These are phyloP conservation scores for Diaporthe sp. DNA, from an alignment of 2,329 filamentous ascomycete species.

Conservation along the genomic window DNA sequence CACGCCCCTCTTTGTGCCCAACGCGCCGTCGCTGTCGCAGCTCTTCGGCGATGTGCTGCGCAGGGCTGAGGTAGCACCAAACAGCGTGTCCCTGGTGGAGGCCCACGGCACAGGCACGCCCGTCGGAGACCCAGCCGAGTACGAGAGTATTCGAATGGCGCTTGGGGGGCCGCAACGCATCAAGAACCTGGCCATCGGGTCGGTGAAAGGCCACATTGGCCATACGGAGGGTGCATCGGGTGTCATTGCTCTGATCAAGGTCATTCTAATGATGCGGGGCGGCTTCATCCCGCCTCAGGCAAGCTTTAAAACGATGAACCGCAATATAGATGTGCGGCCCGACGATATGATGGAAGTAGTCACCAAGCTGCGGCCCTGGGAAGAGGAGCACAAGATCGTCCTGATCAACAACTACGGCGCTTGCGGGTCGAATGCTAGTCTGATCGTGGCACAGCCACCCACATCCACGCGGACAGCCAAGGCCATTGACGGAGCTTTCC, in stretches of 20 bases:
- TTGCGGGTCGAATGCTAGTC: constrained; percentile 67
- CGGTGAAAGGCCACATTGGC: constrained; percentile 53
- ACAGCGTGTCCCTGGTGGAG: constrained; percentile 49
- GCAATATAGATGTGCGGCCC: constrained; percentile 50
- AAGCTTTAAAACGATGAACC: constrained; percentile 58
- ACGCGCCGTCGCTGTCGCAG: constrained; percentile 42
- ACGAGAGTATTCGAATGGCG: constrained; percentile 49
- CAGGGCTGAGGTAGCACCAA: constrained; percentile 41
- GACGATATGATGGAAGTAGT: constrained; percentile 41
- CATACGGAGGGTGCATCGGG: constrained; percentile 60
- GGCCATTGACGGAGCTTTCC: neutral
- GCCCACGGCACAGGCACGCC: constrained; percentile 59
- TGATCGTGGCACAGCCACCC: constrained; percentile 59
- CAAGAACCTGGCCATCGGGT: neutral
- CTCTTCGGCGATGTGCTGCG: constrained; percentile 49
- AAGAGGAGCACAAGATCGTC: constrained; percentile 37
- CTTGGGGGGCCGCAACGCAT: constrained; percentile 24
- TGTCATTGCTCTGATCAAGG: constrained; percentile 54
- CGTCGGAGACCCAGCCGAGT: constrained; percentile 52
- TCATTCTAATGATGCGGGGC: constrained; percentile 58
- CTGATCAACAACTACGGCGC: constrained; percentile 65
- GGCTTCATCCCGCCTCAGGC: constrained; percentile 59
- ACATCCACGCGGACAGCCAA: too few species aligned
- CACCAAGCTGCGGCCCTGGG: neutral
- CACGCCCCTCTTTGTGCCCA: constrained; percentile 45